Percentiles rank a stretch among this genome's conserved stretches.
phyloP scores from a whole-genome alignment of 805 yeast species.

The Candida caryicola region DNA sequence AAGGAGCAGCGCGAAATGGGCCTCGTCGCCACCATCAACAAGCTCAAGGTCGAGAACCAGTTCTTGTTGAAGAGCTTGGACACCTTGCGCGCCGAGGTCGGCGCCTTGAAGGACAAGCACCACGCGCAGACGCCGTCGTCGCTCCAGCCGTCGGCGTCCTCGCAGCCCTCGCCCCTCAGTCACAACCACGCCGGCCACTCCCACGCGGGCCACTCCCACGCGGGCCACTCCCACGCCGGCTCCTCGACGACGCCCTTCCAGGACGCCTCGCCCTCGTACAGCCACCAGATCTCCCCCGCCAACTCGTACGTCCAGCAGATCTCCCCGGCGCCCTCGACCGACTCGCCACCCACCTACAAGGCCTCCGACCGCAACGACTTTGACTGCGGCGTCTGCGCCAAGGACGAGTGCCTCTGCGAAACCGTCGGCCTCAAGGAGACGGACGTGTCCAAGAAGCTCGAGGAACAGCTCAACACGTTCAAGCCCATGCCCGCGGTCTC shows the following conservation, averaged over 20 bases:
- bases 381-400: conserved; percentile 64
- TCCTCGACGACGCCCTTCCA: not conserved
- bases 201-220: conserved; percentile 6
- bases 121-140: conserved; percentile 1
- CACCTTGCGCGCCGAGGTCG: conserved; percentile 36
- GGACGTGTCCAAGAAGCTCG: conserved; percentile 18
- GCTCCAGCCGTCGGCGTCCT: not conserved
- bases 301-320: conserved; percentile 43
- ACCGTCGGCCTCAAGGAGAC: conserved; percentile 41
- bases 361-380: conserved; percentile 21
- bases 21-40: conserved; percentile 49
- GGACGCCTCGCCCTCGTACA: conserved; percentile 23
- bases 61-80: conserved; percentile 41
- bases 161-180: conserved; percentile 9
- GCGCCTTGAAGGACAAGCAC: conserved; percentile 15
- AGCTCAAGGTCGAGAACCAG: conserved; percentile 45
- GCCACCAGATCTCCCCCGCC: conserved; percentile 6
- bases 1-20: conserved; percentile 58
- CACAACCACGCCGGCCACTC: not conserved
- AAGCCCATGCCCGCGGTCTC: conserved; percentile 69
- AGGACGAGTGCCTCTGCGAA: conserved; percentile 69
- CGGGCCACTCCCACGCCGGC: conserved; percentile 7
- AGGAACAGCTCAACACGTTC: conserved; percentile 41
- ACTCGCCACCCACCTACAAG: conserved; percentile 38
- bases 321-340: conserved; percentile 53